Evolutionary conservation across 164 flowering plant species (phyloP), one percentile per base, ranked within the genome.

Genomic region (Litsea cubeba): DNA sequence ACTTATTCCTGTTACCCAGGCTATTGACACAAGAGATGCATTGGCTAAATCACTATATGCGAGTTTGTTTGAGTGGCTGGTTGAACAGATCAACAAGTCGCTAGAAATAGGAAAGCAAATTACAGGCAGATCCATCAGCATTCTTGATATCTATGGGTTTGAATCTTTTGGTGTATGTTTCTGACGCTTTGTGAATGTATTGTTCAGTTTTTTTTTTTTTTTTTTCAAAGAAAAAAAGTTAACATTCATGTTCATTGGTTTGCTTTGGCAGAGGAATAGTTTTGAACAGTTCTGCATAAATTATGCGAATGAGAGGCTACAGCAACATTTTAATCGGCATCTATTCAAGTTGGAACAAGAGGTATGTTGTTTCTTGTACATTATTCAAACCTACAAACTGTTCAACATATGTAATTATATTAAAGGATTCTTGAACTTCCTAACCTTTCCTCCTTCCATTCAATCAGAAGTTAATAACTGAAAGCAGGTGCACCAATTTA

Each of bases 231-330:
- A 7, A 12, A 26, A 26, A 1, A 71, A 10, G 1, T 17, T 18
- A 6, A 23, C 32, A 25, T 12, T 26, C 12, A 62, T 65, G 35
- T 65, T 76, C 14, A 32, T 22, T 63, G 24, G 15, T 25, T 1
- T 23, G 5, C 30, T 35, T 50, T 69, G 79, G 74, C 90, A 96
- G 99, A 90, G 78, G 70, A 96, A 94, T 79, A 94, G 98, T 79
- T 96, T 96, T 82, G 99, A 96, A 86, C 99, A 96, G 84, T 94
- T 96, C 81, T 96, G 98, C 86, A 96, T 96, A 66, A 96, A 96
- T 83, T 96, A 92, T 87, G 99, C 99, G 46, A 96, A 96, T 82
- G 99, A 96, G 82, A 89, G 98, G 78, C 76, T 96, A 81, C 99
- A 96, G 77, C 98, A 96, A 69, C 99, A 94, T 79, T 96, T 94